Evolutionary conservation across 495 filamentous ascomycete species (phyloP), one percentile per base, ranked within the genome.

Genomic region (Penicillium roqueforti): DNA sequence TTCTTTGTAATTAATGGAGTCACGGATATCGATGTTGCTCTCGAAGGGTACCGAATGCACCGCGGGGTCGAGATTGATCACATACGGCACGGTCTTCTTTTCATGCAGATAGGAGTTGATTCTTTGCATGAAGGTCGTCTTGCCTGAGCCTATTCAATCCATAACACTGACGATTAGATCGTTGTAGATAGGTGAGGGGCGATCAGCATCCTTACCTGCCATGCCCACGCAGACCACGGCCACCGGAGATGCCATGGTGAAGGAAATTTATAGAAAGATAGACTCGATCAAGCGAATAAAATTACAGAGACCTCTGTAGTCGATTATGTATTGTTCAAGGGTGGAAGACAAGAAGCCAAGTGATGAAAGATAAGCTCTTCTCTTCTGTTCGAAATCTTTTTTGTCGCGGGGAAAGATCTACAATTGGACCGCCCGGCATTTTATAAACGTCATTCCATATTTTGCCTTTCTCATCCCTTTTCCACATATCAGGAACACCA

Each of bases 1-100:
- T 70, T 99, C 92, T 69, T 96, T 95, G 80, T 99, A 99, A 75
- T 99, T 96, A 65, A 99, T 90, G 25, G 87, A 91, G 71, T 99
- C 95, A 54, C 95, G 90, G 62, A 99, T 99, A 70, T 99, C 93
- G 76, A 99, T 97, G 72, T 99, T 97, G 74, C 83, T 83, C 54
- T 95, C 90, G 70, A 97, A 99, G n/a, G 93, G 95, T n/a, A 97
- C 86, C 53, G 83, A 87, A 53, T 87, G 83, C 26, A 99, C 92
- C 34, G 95, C 93, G 6, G 93, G 93, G 69, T 99, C 93, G 40
- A 99, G 87, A 71, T 99, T 99, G 55, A 99, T 84, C 39, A 97
- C 89, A 68, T 99, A 99, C 16, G 91, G 92, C 1, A 86, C 83
- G 7, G 80, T 76, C 45, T 81, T 80, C 63, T 88, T 77, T 10